Percentiles rank a stretch among this genome's conserved stretches.
These are phyloP conservation scores for Miscanthus lutarioriparius DNA, from an alignment of 176 grass and related monocot genomes.

Conservation along the genomic window DNA sequence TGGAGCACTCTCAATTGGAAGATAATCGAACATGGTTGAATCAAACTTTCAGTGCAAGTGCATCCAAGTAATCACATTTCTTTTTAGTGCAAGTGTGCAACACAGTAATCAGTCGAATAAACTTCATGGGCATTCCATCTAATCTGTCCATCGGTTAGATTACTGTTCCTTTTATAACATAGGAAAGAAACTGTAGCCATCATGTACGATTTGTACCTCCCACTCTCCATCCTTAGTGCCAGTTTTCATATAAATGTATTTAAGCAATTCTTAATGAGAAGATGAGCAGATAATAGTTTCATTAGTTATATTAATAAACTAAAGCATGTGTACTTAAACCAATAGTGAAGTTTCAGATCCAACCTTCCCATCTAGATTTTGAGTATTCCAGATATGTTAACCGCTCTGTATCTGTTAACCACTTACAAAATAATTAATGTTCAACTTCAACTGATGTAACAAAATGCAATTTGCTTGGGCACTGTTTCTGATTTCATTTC, in stretches of 20 bases:
- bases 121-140: background rate
- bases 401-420: background rate
- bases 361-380: background rate
- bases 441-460: background rate
- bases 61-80: background rate
- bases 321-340: background rate
- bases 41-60: background rate
- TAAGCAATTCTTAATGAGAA: background rate
- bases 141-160: background rate
- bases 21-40: background rate
- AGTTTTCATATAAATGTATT: background rate
- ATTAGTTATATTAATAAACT: background rate
- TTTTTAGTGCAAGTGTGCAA: background rate
- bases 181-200: background rate
- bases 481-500: background rate
- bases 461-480: background rate
- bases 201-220: background rate
- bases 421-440: background rate
- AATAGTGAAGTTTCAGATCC: background rate
- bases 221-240: background rate
- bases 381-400: background rate
- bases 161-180: background rate
- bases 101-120: background rate
- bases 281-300: background rate
- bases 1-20: background rate